Base-by-base conservation (phyloP, 768 basidiomycete species). In the Crassisporium funariophilum region DNA sequence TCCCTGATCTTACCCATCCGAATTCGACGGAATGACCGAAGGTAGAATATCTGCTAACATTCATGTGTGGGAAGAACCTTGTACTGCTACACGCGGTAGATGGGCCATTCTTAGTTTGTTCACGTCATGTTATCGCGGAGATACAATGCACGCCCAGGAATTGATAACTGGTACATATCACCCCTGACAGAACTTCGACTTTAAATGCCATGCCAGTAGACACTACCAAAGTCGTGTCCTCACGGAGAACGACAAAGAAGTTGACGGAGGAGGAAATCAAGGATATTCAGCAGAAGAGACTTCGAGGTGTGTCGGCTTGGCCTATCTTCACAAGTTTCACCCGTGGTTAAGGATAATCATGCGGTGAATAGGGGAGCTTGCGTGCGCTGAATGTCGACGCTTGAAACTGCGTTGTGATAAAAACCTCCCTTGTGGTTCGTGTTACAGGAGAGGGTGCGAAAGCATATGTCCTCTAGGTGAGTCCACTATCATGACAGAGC, bases 391-490 rank as follows among this genome's bases (percentile, higher is more conserved):
- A 68, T 79, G 77, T 56, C 63, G 76, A 40, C 62, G 76, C 25
- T 53, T 79, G 40, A 79, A 80, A 61, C 63, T 80, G 24, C 70
- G 72, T 36, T 80, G 78, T 54, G 76, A 79, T 50, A 80, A 78
- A 54, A 73, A 71, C 43, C 68, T 79, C 6, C 77, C 78, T 3
- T 80, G 77, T 54, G 61, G 71, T 3, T 78, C 78, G 1, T 78
- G 76, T 56, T 70, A 70, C 31, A 70, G 82, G 34, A 69, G 82
- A 59, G 81, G 81, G 9, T 83, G 82, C 61, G 77, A 81, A 47
- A 79, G 78, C 50, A 84, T 84, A 38, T 84, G 81, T 61, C 80
- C 80, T n/a, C 74, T 76, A 52, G 81, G 78, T 77, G 56, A 27
- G 66, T 59, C 7, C 10, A 22, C 23, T 41, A 41, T 33, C 22